Evolutionary conservation across 2,329 filamentous ascomycete genomes (phyloP).

Genomic region (Colletotrichum sp.): DNA sequence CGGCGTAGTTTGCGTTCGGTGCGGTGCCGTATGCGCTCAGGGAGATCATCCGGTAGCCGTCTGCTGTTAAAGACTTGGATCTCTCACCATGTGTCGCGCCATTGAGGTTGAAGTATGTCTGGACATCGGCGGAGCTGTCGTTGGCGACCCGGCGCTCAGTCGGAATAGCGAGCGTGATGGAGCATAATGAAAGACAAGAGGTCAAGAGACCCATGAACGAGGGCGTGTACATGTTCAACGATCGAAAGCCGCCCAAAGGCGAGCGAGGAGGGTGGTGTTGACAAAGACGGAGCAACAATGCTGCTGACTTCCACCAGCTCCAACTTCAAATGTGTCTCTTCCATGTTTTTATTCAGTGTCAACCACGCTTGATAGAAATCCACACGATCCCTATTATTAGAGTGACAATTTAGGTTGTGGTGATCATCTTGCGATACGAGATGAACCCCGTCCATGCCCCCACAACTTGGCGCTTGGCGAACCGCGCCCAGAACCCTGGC

Average conservation of each 20-base stretch:
- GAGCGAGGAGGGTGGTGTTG: not conserved
- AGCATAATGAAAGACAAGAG: constrained; percentile 2
- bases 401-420: not conserved
- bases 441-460: constrained; percentile 10
- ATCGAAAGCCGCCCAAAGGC: constrained; percentile 1
- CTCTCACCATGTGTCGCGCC: not conserved
- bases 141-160: not conserved
- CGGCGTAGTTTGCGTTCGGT: constrained; percentile 1
- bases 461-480: constrained; percentile 1
- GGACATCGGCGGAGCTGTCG: not conserved
- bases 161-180: not conserved
- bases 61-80: not conserved
- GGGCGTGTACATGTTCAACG: not conserved
- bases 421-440: not conserved
- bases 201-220: constrained; percentile 4
- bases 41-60: constrained; percentile 19
- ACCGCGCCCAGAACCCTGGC: not conserved
- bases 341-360: not conserved
- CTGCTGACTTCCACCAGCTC: not conserved
- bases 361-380: not conserved
- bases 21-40: constrained; percentile 20
- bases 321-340: not conserved
- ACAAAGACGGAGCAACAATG: not conserved
- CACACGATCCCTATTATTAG: constrained; percentile 4
- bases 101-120: constrained; percentile 8